Base-by-base conservation (phyloP, 495 filamentous ascomycete genomes). In the Neurospora sp. region DNA sequence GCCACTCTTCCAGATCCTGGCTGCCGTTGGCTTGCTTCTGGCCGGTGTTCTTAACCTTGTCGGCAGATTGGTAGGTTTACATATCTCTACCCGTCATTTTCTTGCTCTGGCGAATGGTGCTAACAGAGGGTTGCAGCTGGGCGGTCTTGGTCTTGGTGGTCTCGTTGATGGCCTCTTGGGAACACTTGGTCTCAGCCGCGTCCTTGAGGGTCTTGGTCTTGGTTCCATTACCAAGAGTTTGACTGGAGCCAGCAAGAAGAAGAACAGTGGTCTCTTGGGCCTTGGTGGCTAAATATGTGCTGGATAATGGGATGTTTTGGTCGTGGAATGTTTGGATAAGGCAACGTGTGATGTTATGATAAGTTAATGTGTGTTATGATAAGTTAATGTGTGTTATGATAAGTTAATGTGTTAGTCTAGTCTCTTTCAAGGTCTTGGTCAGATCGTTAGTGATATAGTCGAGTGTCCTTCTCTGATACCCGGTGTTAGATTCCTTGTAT, bases 1-100 rank as follows among this genome's bases (percentile, higher is more conserved):
- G 84, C 94, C 94, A 18, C 85, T 97, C 27, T 93, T 94, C 88
- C 94, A 97, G 86, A 97, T 97, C 81, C 86, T 98, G 73, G 93
- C 94, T 7, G 94, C 92, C 18, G 94, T 98, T 16, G 94, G 94
- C 11, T 82, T 98, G 72, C 82, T 98, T 72, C 83, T 98, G 66
- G 90, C 85, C 38, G 94, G 94, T 79, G 94, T 98, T 9, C 84
- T 98, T 4, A 89, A 89, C 3, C 85, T 98, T 7, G 92, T 97
- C 16, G 94, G 93, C 70, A 76, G 89, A 79, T 80, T 97, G 72
- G 81, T 86, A 75, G 76, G 83, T 73, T 20, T 11, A 8, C 20
- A 9, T 76, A 16, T 73, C 12, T 69, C 54, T 41, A 14, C 46
- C 46, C 16, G 23, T 31, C 5, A 46, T 44, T 40, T 46, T 8